A percentile compares a stretch with the other conserved stretches of the same genome.
phyloP scores from a whole-genome alignment of 768 basidiomycete species.

The Kwoniella heveanensis region DNA sequence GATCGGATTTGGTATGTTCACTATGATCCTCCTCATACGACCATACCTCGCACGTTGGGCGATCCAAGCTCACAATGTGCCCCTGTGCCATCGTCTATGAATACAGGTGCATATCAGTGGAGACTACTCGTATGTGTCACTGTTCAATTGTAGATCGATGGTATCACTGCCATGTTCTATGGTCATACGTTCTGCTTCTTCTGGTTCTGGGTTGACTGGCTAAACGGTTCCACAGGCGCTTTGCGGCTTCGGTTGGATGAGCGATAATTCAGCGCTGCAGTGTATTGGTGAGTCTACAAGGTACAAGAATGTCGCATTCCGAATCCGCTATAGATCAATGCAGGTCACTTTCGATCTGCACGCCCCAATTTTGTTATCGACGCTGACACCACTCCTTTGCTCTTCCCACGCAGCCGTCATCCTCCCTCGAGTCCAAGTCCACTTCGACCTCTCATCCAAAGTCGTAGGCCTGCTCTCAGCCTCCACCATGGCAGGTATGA shows the following conservation, averaged over 20 bases:
- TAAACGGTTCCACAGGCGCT: constrained; percentile 31
- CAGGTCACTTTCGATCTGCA: too few species aligned
- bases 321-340: too few species aligned
- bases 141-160: too few species aligned
- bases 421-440: constrained; percentile 91
- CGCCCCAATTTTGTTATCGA: too few species aligned
- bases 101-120: constrained; percentile 52
- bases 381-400: neutral
- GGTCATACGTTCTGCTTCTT: neutral
- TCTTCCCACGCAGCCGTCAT: constrained; percentile 72
- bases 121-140: constrained; percentile 48
- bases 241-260: constrained; percentile 56
- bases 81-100: neutral
- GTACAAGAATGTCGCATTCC: too few species aligned
- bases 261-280: constrained; percentile 53
- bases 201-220: neutral
- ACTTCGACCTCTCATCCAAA: constrained; percentile 73
- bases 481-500: constrained; percentile 73
- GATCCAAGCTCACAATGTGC: neutral
- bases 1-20: constrained; percentile 50
- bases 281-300: constrained; percentile 36
- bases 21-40: neutral
- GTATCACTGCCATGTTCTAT: too few species aligned
- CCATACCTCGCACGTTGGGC: neutral
- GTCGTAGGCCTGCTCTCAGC: constrained; percentile 81